Percentiles rank a stretch among this genome's conserved stretches.
phyloP scores from a whole-genome alignment of 805 yeast species.

The Suhomyces pyralidae region DNA sequence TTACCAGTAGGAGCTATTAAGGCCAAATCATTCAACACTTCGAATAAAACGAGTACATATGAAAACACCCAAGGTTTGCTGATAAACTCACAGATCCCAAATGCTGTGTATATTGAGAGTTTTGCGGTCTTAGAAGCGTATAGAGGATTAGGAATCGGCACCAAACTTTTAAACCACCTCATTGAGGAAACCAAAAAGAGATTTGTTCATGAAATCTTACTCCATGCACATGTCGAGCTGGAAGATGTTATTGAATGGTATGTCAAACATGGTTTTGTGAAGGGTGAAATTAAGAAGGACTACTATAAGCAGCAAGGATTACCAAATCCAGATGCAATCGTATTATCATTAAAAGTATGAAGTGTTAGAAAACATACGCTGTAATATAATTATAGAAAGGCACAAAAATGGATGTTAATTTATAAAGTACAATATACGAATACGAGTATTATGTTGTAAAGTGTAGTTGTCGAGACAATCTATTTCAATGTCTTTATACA shows the following conservation, averaged over 20 bases:
- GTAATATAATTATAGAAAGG: neutral
- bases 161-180: slow-evolving; percentile 52
- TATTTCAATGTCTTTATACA: neutral
- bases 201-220: slow-evolving; percentile 50
- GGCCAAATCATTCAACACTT: slow-evolving; percentile 47
- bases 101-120: slow-evolving; percentile 60
- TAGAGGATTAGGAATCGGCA: slow-evolving; percentile 60
- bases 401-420: neutral
- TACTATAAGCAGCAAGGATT: slow-evolving; percentile 50
- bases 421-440: neutral
- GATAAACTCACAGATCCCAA: slow-evolving; percentile 36
- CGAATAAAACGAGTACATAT: slow-evolving; percentile 33
- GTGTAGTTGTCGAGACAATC: neutral
- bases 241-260: slow-evolving; percentile 50
- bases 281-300: slow-evolving; percentile 34
- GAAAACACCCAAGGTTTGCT: slow-evolving; percentile 21
- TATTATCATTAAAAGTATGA: slow-evolving; percentile 18
- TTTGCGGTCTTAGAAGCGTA: slow-evolving; percentile 68
- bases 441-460: neutral
- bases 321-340: slow-evolving; percentile 47
- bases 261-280: slow-evolving; percentile 45
- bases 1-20: slow-evolving; percentile 79
- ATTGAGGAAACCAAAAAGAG: slow-evolving; percentile 53
- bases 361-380: neutral
- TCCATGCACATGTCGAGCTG: slow-evolving; percentile 52